These are phyloP conservation scores for Xylariales sp. DNA, from an alignment of 2,329 filamentous ascomycete genomes.

Conservation along the genomic window DNA sequence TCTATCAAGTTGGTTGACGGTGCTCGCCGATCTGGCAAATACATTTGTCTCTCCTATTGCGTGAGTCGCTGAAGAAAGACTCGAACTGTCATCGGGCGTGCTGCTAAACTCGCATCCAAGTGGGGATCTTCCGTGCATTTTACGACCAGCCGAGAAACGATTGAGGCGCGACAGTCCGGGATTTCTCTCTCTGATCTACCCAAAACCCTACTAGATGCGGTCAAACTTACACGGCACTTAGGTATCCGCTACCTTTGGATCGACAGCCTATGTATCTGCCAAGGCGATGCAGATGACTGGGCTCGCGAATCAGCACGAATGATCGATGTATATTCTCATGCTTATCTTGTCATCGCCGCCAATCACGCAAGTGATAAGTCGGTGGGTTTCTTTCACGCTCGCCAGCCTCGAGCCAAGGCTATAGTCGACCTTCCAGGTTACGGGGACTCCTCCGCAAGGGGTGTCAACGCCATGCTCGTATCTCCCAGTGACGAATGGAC, in stretches of 20 bases:
- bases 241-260: constrained; percentile 12
- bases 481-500: constrained; percentile 4
- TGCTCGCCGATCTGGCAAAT: constrained; percentile 6
- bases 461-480: constrained; percentile 1
- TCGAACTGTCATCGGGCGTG: neutral
- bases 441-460: too few relatives aligned
- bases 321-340: constrained; percentile 12
- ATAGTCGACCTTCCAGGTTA: constrained; percentile 6
- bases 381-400: constrained; percentile 7
- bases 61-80: constrained; percentile 1
- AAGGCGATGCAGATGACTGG: constrained; percentile 13
- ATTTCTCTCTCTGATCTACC: constrained; percentile 6
- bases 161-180: neutral
- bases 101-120: neutral
- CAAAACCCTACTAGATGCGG: constrained; percentile 6
- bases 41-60: constrained; percentile 14
- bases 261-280: constrained; percentile 14
- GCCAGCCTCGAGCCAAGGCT: neutral
- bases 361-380: constrained; percentile 7
- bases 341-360: constrained; percentile 11
- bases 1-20: constrained; percentile 11
- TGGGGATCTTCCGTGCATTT: neutral
- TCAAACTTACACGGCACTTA: neutral
- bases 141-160: neutral
- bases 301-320: constrained; percentile 12